Base-by-base conservation (phyloP, 2,329 filamentous ascomycete species). In the Pseudocercospora crystallina region DNA sequence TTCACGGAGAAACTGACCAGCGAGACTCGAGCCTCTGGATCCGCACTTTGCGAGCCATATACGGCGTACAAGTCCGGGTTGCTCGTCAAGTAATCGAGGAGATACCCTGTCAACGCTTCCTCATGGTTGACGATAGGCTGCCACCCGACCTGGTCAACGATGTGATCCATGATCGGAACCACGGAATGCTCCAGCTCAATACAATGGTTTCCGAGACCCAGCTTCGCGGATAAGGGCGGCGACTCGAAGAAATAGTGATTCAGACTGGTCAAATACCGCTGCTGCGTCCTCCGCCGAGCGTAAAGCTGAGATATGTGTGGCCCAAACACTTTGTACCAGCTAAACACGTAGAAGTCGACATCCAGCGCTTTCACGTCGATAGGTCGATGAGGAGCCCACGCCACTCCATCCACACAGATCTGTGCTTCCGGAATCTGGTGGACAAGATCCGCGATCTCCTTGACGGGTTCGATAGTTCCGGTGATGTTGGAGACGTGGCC, bases 201-300 rank as follows among this genome's bases (percentile, higher is more conserved):
- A 29, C 44, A 47, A 29, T 36, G 38, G 13, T 47, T 47, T 39
- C 44, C 44, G 12, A 47, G 35, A 12, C 44, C 44, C 7, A 47
- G 44, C 29, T 36, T 38, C 12, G 40, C 35, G 17, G 13, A 13
- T 11, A 47, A 38, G n/a, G 44, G 20, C 12, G 44, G 9, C 10
- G 44, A 36, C 5, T 47, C 44, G 44, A 47, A 47, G 44, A 47
- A 47, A 14, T 47, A 47, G 35, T 47, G 44, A 30, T 47, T 47
- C 7, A 47, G 44, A 39, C 34, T 47, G 44, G 8, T 47, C 30
- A 47, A 29, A 39, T 47, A 39, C 8, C 44, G 44, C 33, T 47
- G 44, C 20, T 47, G 44, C 26, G 40, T 36, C 35, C 44, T 47
- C 31, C 44, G 44, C 11, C 35, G 34, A 29, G 44, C 44, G 26